phyloP scores from a whole-genome alignment of 2,329 filamentous ascomycete species.

The Pseudocercospora eumusae region DNA sequence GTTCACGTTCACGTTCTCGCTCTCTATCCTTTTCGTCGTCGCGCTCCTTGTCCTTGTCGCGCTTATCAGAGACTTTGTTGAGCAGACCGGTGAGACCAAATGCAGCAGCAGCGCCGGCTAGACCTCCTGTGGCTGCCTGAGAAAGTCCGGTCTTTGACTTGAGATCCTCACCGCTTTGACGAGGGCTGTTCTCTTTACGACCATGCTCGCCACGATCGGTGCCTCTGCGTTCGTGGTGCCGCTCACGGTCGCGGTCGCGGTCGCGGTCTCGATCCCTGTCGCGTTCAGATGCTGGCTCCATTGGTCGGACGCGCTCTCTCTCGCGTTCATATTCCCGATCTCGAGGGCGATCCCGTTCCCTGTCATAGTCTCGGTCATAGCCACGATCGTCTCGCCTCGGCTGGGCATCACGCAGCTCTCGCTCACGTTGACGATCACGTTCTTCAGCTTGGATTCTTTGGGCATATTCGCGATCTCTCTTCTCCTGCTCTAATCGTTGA shows the following conservation, averaged over 20 bases:
- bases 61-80: conserved; percentile 30
- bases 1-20: conserved; percentile 29
- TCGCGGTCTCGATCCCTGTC: conserved; percentile 32
- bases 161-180: conserved; percentile 26
- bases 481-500: conserved; percentile 32
- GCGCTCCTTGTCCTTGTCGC: conserved; percentile 26
- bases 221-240: conserved; percentile 34
- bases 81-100: conserved; percentile 35
- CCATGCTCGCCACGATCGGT: conserved; percentile 30
- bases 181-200: conserved; percentile 32
- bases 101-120: conserved; percentile 38
- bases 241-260: conserved; percentile 31
- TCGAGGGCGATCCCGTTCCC: conserved; percentile 16
- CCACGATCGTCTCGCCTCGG: conserved; percentile 38
- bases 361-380: conserved; percentile 26
- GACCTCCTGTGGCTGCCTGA: conserved; percentile 35
- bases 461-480: conserved; percentile 32
- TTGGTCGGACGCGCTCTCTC: conserved; percentile 29
- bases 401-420: conserved; percentile 36
- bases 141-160: conserved; percentile 30
- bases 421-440: conserved; percentile 35
- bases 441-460: conserved; percentile 33
- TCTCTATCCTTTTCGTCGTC: conserved; percentile 29
- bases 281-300: conserved; percentile 22
- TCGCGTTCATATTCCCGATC: conserved; percentile 33